Evolutionary conservation across 192 early-diverging fungal species (phyloP).

Genomic region (Coemansia sp.): DNA sequence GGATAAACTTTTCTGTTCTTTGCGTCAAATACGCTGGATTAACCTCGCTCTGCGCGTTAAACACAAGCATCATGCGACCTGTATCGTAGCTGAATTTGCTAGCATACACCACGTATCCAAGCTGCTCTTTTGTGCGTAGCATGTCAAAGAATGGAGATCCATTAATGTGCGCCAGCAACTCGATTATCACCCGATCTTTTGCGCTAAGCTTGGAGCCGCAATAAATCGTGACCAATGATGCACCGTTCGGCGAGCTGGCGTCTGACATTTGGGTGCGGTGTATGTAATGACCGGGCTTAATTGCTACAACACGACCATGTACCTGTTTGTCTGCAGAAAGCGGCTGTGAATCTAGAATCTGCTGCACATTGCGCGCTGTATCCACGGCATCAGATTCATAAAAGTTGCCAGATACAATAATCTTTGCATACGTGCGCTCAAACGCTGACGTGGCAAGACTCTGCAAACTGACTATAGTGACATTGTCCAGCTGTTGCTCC

Average conservation of each 20-base stretch:
- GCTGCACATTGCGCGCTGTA: slow-evolving; percentile 55
- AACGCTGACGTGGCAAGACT: neutral
- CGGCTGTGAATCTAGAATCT: slow-evolving; percentile 59
- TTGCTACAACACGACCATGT: neutral
- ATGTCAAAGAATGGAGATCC: slow-evolving; percentile 83
- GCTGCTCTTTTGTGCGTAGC: slow-evolving; percentile 83
- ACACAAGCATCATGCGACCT: slow-evolving; percentile 39
- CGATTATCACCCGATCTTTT: slow-evolving; percentile 56
- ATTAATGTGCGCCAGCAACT: slow-evolving; percentile 70
- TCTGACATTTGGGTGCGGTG: slow-evolving; percentile 48
- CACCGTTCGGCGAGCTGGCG: slow-evolving; percentile 75
- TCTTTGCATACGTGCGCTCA: slow-evolving; percentile 61
- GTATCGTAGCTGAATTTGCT: neutral
- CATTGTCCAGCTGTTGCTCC: neutral
- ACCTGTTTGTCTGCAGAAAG: slow-evolving; percentile 27
- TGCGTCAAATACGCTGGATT: slow-evolving; percentile 75
- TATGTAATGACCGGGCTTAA: slow-evolving; percentile 30
- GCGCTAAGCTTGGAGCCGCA: slow-evolving; percentile 65
- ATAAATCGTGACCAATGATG: slow-evolving; percentile 73
- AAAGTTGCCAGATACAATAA: slow-evolving; percentile 78
- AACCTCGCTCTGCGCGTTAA: slow-evolving; percentile 80
- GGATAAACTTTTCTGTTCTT: slow-evolving; percentile 77
- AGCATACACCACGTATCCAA: slow-evolving; percentile 58
- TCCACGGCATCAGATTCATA: slow-evolving; percentile 59
- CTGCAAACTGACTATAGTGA: neutral